These are phyloP conservation scores for Leptomonas pyrrhocoris DNA, from an alignment of 208 protist species.

Conservation along the genomic window DNA sequence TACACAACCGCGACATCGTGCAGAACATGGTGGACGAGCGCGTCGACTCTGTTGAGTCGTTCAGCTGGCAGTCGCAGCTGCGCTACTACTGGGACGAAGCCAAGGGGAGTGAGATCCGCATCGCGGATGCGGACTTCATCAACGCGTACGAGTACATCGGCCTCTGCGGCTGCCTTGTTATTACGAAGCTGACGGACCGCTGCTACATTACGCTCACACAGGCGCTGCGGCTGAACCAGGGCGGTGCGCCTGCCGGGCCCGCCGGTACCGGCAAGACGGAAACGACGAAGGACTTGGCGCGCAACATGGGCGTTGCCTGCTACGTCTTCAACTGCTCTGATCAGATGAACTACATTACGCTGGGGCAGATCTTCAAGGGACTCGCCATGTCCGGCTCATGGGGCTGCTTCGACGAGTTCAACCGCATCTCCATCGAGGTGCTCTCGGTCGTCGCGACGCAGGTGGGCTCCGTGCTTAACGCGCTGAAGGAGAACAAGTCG, in stretches of 20 bases:
- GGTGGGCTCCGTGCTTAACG: constrained; percentile 97
- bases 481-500: constrained; percentile 95
- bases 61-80: constrained; percentile 98
- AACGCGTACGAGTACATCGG: constrained; percentile 99
- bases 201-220: constrained; percentile 99
- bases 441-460: constrained; percentile 99
- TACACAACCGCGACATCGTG: constrained; percentile 96
- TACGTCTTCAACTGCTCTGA: constrained; percentile 98
- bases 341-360: constrained; percentile 98
- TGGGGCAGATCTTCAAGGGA: constrained; percentile 98
- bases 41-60: constrained; percentile 91
- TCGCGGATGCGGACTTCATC: constrained; percentile 97
- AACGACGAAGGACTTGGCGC: constrained; percentile 95
- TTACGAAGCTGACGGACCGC: constrained; percentile 98
- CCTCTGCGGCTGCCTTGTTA: constrained; percentile 97
- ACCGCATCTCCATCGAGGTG: constrained; percentile 96
- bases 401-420: constrained; percentile 98
- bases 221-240: constrained; percentile 91
- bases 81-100: constrained; percentile 96
- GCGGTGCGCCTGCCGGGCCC: constrained; percentile 92
- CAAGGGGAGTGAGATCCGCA: constrained; percentile 95
- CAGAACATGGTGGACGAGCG: constrained; percentile 95
- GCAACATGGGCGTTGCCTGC: constrained; percentile 94
- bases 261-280: constrained; percentile 95
- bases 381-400: constrained; percentile 96